These are phyloP conservation scores for Malassezia slooffiae DNA, from an alignment of 1,284 basidiomycete genomes.

Conservation along the genomic window DNA sequence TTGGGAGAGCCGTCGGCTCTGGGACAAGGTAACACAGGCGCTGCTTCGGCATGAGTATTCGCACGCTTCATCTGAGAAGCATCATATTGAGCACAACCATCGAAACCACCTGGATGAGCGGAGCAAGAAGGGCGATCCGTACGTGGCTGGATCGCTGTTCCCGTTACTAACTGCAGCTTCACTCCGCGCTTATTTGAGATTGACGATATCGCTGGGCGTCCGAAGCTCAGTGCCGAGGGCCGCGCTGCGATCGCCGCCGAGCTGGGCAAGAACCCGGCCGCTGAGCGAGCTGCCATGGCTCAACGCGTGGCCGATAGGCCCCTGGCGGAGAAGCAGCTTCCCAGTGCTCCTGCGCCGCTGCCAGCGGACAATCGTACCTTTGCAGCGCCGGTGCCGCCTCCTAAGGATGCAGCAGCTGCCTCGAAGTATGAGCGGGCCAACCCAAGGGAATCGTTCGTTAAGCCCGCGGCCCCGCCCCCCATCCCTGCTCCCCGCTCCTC, in stretches of 20 bases:
- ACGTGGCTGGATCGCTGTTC: not conserved
- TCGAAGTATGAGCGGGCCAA: too few species aligned
- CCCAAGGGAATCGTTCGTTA: too few species aligned
- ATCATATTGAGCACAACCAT: constrained; percentile 39
- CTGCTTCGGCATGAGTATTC: constrained; percentile 71
- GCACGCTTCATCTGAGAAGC: constrained; percentile 35
- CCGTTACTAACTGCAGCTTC: constrained; percentile 56
- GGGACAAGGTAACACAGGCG: constrained; percentile 62
- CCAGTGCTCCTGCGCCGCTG: too few species aligned
- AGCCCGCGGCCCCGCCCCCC: too few species aligned
- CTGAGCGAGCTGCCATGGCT: too few species aligned
- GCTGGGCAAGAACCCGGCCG: too few species aligned
- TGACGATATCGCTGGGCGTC: constrained; percentile 62
- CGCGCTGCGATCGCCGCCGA: constrained; percentile 44
- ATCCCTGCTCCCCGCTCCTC: too few species aligned
- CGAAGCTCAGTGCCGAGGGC: constrained; percentile 56
- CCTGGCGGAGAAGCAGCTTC: too few species aligned
- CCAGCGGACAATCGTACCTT: too few species aligned
- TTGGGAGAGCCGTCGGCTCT: constrained; percentile 74
- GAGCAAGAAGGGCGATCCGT: constrained; percentile 29
- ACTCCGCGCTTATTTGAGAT: constrained; percentile 67
- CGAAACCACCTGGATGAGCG: constrained; percentile 30
- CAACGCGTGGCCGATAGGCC: too few species aligned
- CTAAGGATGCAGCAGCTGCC: too few species aligned
- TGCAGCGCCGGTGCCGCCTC: too few species aligned